Base-by-base conservation (phyloP, 768 basidiomycete genomes). In the Lactarius psammicola region DNA sequence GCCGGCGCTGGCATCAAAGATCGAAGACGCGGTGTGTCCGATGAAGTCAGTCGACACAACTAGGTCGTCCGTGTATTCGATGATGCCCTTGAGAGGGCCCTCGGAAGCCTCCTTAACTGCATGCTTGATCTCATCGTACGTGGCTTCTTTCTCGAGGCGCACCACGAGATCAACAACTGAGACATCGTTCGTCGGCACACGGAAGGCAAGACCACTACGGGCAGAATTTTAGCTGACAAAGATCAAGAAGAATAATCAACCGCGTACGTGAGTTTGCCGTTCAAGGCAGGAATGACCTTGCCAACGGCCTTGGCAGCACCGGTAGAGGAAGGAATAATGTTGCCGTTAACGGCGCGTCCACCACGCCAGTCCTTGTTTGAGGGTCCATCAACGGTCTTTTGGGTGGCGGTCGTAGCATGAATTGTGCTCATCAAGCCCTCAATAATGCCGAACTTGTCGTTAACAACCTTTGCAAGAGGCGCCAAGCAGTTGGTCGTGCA, bases 401-500 rank as follows among this genome's bases (percentile, higher is more conserved):
- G 92, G 65, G 95, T 96, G 59, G 95, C 95, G 57, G 95, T 97
- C 72, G 95, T 95, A 51, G 95, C 88, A 77, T 98, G 95, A 72
- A 99, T 92, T 73, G 96, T 98, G 80, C 91, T 95, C 97, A 98
- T 98, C 77, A 99, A 84, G 75, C 91, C 96, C 82, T 99, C 96
- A 67, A 91, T 84, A 74, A 99, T 95, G 73, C 90, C 92, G 74
- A 92, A 98, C 68, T 93, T 94, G 87, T 98, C 97, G 80, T 99
- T 73, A 82, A 99, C 84, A 78, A 98, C 89, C 84, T 99, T 99
- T 78, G 95, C 96, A 68, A 99, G 87, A 69, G 96, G 94, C n/a
- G 96, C 96, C 66, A 99, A 86, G 80, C 96, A 99, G 88, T 99
- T 99, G 78, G 96, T 99, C 55, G 96, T 98, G 87, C 96, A 98